Percentiles rank a stretch among this genome's conserved stretches.
These are phyloP conservation scores for Alternaria sp. DNA, from an alignment of 2,329 filamentous ascomycete species.

Conservation along the genomic window DNA sequence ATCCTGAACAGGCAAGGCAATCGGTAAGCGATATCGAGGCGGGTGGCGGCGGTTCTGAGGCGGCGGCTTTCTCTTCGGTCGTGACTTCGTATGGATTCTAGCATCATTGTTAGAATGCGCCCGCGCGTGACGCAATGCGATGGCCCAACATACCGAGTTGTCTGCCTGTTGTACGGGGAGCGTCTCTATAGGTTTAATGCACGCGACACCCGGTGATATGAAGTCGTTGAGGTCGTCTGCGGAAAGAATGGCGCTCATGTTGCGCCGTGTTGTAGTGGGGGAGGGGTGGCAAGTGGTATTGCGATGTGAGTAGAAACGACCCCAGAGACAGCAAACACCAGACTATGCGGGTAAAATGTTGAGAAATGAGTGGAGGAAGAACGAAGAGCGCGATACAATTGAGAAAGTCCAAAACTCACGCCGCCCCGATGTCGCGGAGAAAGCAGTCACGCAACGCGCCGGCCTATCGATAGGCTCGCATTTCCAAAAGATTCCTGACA, in stretches of 20 bases:
- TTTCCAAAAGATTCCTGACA: conserved; percentile 22
- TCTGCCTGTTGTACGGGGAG: conserved; percentile 67
- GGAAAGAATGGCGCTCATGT: conserved; percentile 96
- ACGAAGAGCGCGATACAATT: conserved; percentile 3
- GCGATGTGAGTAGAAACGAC: background rate
- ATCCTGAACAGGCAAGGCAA: conserved; percentile 95
- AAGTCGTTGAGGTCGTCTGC: conserved; percentile 98
- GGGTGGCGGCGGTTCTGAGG: conserved; percentile 66
- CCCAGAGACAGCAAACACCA: background rate
- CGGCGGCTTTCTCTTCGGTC: conserved; percentile 78
- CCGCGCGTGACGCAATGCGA: conserved; percentile 13
- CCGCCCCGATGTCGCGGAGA: conserved; percentile 29
- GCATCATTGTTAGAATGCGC: conserved; percentile 32
- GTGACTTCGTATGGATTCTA: conserved; percentile 82
- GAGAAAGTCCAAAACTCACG: conserved; percentile 9
- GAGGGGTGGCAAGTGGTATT: conserved; percentile 19
- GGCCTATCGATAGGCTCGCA: conserved; percentile 42
- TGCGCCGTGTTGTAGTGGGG: conserved; percentile 19
- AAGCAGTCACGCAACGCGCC: conserved; percentile 23
- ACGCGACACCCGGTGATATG: conserved; percentile 95
- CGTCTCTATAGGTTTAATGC: conserved; percentile 96
- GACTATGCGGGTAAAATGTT: background rate
- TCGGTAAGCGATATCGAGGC: conserved; percentile 96
- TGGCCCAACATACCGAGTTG: conserved; percentile 48
- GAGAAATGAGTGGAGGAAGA: background rate